phyloP scores from a whole-genome alignment of 1,139 yeast genomes.

The Saccharomyces hybrid region DNA sequence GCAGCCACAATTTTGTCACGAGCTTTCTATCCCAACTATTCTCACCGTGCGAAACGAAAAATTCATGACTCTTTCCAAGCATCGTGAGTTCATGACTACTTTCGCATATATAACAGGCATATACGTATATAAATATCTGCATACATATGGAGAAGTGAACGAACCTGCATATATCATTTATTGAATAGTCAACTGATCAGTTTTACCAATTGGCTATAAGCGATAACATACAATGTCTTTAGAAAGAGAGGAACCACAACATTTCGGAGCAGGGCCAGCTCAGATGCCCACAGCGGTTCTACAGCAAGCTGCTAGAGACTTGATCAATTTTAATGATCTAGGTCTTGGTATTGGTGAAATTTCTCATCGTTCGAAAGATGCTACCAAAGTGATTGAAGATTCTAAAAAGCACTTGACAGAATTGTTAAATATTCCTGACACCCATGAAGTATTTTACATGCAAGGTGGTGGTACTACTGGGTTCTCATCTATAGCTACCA shows the following conservation, averaged over 20 bases:
- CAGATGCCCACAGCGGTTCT: slow-evolving; percentile 74
- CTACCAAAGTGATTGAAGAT: slow-evolving; percentile 64
- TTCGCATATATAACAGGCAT: background rate
- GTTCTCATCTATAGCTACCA: slow-evolving; percentile 79
- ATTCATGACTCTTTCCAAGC: background rate
- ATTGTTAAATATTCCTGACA: slow-evolving; percentile 71
- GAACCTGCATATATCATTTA: too few species aligned
- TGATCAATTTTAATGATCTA: slow-evolving; percentile 55
- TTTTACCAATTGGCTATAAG: background rate
- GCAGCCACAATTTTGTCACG: slow-evolving; percentile 1
- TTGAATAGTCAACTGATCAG: background rate
- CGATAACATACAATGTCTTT: slow-evolving; percentile 28
- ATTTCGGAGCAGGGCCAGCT: slow-evolving; percentile 98
- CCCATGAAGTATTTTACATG: slow-evolving; percentile 86
- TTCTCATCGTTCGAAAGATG: slow-evolving; percentile 86
- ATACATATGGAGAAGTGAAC: background rate
- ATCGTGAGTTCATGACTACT: background rate
- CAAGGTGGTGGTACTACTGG: slow-evolving; percentile 99
- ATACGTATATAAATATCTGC: background rate
- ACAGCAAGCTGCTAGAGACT: slow-evolving; percentile 79
- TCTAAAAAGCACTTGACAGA: slow-evolving; percentile 60
- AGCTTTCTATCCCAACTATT: background rate
- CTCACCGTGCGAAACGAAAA: background rate
- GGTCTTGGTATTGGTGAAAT: slow-evolving; percentile 92
- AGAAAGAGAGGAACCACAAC: slow-evolving; percentile 65